phyloP scores from a whole-genome alignment of 441 rosid species.

The Raphanus hybrid region DNA sequence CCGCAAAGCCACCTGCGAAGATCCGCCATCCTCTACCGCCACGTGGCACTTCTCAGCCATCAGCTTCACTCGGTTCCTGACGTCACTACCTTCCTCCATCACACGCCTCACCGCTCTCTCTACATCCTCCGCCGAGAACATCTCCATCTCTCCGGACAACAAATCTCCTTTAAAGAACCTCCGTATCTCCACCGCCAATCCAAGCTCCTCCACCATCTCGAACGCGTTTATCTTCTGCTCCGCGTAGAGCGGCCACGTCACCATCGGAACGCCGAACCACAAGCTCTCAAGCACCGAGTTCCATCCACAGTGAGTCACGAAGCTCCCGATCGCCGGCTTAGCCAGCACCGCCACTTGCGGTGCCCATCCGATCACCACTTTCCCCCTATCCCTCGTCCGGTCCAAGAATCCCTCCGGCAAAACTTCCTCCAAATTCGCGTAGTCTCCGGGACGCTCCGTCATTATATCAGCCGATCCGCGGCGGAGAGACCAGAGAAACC shows the following conservation, averaged over 20 bases:
- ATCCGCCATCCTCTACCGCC: conserved; percentile 47
- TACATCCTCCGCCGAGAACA: conserved; percentile 43
- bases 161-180: conserved; percentile 38
- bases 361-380: conserved; percentile 58
- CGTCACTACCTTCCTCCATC: conserved; percentile 43
- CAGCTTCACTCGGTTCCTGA: conserved; percentile 42
- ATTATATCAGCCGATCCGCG: conserved; percentile 22
- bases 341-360: conserved; percentile 49
- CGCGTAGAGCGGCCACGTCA: conserved; percentile 56
- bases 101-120: conserved; percentile 48
- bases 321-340: conserved; percentile 51
- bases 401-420: conserved; percentile 52
- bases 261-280: conserved; percentile 55
- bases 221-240: conserved; percentile 61
- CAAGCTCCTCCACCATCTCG: conserved; percentile 47
- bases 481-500: conserved; percentile 69
- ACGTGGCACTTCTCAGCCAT: conserved; percentile 38
- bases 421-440: conserved; percentile 18
- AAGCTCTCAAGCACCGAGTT: conserved; percentile 56
- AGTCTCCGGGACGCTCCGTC: conserved; percentile 19
- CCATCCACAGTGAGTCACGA: conserved; percentile 68
- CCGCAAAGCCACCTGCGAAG: conserved; percentile 38
- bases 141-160: conserved; percentile 23
- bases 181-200: conserved; percentile 50
- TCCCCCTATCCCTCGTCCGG: conserved; percentile 44